These are phyloP conservation scores for Panellus pusillus DNA, from an alignment of 768 basidiomycete genomes.

Conservation along the genomic window DNA sequence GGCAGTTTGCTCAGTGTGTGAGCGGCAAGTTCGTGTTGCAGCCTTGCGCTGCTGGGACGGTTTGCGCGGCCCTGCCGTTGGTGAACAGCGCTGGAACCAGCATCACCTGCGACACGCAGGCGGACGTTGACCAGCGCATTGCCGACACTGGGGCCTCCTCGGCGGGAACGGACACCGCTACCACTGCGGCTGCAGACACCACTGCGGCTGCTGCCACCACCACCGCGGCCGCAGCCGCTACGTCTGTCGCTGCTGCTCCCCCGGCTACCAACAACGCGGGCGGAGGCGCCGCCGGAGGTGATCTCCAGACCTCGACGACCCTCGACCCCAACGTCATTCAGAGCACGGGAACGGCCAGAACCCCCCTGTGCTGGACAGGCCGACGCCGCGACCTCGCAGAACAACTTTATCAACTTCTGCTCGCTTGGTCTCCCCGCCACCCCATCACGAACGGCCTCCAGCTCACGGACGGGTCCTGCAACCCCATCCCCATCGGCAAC, in stretches of 20 bases:
- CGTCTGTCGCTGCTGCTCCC: neutral
- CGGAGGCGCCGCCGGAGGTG: conserved; percentile 20
- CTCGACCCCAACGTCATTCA: conserved; percentile 48
- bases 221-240: neutral
- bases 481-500: conserved; percentile 51
- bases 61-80: conserved; percentile 55
- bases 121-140: conserved; percentile 48
- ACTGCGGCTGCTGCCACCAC: conserved; percentile 2
- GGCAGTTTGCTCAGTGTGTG: conserved; percentile 57
- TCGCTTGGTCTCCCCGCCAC: conserved; percentile 33
- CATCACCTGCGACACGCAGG: conserved; percentile 51
- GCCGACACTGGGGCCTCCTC: conserved; percentile 35
- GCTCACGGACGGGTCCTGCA: conserved; percentile 50
- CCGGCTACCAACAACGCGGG: conserved; percentile 7
- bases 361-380: conserved; percentile 46
- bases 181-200: neutral
- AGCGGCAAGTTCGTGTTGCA: conserved; percentile 42
- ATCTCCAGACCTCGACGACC: conserved; percentile 42
- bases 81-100: conserved; percentile 49
- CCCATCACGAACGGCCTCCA: conserved; percentile 55
- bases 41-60: conserved; percentile 36
- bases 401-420: conserved; percentile 71
- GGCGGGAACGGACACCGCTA: neutral
- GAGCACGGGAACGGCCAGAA: conserved; percentile 49
- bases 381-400: conserved; percentile 49